Percentiles rank a stretch among this genome's conserved stretches.
These are phyloP conservation scores for Jatropha curcas DNA, from an alignment of 345 rosid genomes.

Conservation along the genomic window DNA sequence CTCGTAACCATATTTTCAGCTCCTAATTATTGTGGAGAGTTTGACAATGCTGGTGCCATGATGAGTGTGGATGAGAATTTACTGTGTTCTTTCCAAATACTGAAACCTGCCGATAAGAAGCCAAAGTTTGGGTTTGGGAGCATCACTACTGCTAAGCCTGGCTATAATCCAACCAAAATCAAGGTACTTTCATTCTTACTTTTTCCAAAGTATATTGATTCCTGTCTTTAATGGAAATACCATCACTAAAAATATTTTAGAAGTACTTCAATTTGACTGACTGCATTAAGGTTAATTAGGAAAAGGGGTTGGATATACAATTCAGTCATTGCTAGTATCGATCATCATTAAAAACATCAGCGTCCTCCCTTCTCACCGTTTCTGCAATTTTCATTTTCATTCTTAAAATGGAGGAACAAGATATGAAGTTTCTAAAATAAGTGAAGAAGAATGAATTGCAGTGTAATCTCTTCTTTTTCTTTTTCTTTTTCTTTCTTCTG, in stretches of 20 bases:
- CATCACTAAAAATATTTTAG: neutral
- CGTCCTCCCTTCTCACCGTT: neutral
- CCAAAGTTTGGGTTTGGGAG: conserved; percentile 25
- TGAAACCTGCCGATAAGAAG: conserved; percentile 33
- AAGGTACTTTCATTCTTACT: conserved; percentile 42
- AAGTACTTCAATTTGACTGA: neutral
- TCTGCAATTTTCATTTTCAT: neutral
- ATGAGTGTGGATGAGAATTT: conserved; percentile 28
- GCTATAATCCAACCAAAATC: conserved; percentile 37
- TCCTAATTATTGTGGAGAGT: conserved; percentile 36
- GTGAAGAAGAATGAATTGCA: neutral
- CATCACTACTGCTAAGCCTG: conserved; percentile 5
- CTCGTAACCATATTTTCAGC: conserved; percentile 35
- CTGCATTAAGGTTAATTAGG: neutral
- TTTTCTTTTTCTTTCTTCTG: no score
- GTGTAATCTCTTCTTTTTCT: neutral
- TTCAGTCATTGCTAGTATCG: neutral
- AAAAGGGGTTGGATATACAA: neutral
- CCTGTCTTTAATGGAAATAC: neutral
- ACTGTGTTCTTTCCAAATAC: conserved; percentile 26
- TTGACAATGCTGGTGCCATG: conserved; percentile 35
- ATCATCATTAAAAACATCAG: neutral
- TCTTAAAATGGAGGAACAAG: neutral
- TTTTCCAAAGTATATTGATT: neutral
- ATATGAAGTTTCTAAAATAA: neutral